Base-by-base conservation (phyloP, 805 yeast species). In the Kodamaea fukazawae region DNA sequence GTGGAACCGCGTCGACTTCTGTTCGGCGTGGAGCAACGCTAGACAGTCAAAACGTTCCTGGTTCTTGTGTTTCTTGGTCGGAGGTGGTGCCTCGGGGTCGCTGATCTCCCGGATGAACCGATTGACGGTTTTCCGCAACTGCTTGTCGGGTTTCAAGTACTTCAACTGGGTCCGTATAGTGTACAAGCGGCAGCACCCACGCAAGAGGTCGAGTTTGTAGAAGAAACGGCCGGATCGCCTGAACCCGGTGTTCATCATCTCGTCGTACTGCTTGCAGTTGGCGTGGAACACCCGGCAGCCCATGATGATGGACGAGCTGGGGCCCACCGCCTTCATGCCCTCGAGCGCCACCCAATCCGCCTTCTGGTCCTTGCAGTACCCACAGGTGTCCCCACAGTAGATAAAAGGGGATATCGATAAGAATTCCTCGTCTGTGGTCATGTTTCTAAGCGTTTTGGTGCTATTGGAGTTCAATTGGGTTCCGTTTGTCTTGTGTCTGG, bases 141-240 rank as follows among this genome's bases (percentile, higher is more conserved):
- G 90, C 54, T 86, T 87, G 16, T 70, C 62, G 4, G 81, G 57
- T 27, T 68, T 66, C 48, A 81, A 70, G 17, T 58, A 51, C 0
- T 53, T 54, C 12, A 75, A 59, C 15, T 67, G 67, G 0, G 95
- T 80, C 38, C 96, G 59, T 12, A 89, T 86, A 0, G 96, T 83
- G 56, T 78, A 86, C 58, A 81, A 72, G 14, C 90, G 71, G 51
- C 97, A 89, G 55, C 97, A 89, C 30, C 78, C 78, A 29, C 89
- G 60, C 22, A 83, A 53, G 45, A 78, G 58, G 55, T 90, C 96
- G 0, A 86, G 79, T 51, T 73, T 67, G 40, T 74, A 85, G 6
- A 83, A 45, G 47, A 78, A 84, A 2, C 61, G 57, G 0, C 96
- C 96, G 23, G 93, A 83, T 40, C 97, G 66, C 57, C 95, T 75